Evolutionary conservation across 202 grass and related monocot species (phyloP).

Genomic region (Carex arenaria): DNA sequence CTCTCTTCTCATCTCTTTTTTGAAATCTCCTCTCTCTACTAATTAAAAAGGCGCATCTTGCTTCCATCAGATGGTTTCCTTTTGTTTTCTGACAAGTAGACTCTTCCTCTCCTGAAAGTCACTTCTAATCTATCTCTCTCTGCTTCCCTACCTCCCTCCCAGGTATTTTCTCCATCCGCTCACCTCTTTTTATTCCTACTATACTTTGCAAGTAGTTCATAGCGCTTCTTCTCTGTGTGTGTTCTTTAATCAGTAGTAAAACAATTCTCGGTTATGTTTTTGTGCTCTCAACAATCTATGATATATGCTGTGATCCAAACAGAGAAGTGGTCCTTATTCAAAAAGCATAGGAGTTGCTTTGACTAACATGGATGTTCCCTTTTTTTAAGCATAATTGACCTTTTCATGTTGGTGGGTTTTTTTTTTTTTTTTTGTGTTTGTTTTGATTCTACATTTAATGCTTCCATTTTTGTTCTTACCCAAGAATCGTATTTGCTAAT

Average conservation of each 20-base stretch:
- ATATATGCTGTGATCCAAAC: not conserved
- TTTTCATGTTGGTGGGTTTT: not conserved
- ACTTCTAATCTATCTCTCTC: slow-evolving; percentile 42
- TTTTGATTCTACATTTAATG: not conserved
- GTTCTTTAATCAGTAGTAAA: not conserved
- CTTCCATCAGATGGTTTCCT: slow-evolving; percentile 46
- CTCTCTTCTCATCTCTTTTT: not conserved
- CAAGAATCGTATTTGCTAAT: not conserved
- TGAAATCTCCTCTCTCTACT: not conserved
- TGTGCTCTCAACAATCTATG: not conserved
- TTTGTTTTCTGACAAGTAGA: slow-evolving; percentile 25
- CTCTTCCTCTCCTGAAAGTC: slow-evolving; percentile 35
- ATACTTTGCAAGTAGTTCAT: not conserved
- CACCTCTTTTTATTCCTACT: not conserved
- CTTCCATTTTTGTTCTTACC: not conserved
- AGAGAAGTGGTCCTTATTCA: not conserved
- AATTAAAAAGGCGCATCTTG: slow-evolving; percentile 42
- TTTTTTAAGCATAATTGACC: slow-evolving; percentile 4
- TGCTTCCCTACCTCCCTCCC: not conserved
- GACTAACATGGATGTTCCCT: not conserved
- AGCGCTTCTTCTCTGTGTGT: slow-evolving; percentile 4
- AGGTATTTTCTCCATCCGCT: not conserved
- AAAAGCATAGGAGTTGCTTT: not conserved
- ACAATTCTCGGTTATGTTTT: not conserved
- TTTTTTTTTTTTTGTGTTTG: not conserved